Evolutionary conservation across 1,284 basidiomycete genomes (phyloP).

Genomic region (Marasmius sp.): DNA sequence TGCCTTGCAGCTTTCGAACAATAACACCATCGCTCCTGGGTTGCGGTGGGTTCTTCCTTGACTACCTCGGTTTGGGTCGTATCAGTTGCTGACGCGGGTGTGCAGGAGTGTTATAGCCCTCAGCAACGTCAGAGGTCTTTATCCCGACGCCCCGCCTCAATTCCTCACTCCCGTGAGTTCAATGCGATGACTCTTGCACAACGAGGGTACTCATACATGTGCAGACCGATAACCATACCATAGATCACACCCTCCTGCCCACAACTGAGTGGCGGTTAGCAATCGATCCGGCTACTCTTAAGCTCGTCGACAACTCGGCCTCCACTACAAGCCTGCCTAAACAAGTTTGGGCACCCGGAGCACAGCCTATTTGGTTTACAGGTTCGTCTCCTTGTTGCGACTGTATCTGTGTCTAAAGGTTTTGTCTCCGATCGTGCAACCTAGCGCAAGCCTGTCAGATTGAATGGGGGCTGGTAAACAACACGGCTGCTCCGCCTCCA

Average conservation of each 20-base stretch:
- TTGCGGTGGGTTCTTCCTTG: slow-evolving; percentile 22
- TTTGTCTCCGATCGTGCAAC: too few species aligned
- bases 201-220: not conserved
- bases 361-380: slow-evolving; percentile 36
- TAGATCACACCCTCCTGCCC: slow-evolving; percentile 35
- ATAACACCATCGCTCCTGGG: slow-evolving; percentile 30
- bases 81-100: not conserved
- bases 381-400: slow-evolving; percentile 2
- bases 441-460: slow-evolving; percentile 33
- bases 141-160: slow-evolving; percentile 31
- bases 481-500: slow-evolving; percentile 35
- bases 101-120: slow-evolving; percentile 35
- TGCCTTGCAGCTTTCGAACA: slow-evolving; percentile 35
- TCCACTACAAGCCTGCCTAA: slow-evolving; percentile 27
- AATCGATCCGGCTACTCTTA: slow-evolving; percentile 35
- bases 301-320: slow-evolving; percentile 29
- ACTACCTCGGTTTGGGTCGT: not conserved
- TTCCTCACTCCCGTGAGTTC: slow-evolving; percentile 29
- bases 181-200: not conserved
- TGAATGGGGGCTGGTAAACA: slow-evolving; percentile 30
- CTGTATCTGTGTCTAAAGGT: not conserved
- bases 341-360: slow-evolving; percentile 36
- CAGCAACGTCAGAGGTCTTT: slow-evolving; percentile 30
- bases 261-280: slow-evolving; percentile 36
- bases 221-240: slow-evolving; percentile 32